These are phyloP conservation scores for Aegle marmelos DNA, from an alignment of 345 rosid genomes.

Conservation along the genomic window DNA sequence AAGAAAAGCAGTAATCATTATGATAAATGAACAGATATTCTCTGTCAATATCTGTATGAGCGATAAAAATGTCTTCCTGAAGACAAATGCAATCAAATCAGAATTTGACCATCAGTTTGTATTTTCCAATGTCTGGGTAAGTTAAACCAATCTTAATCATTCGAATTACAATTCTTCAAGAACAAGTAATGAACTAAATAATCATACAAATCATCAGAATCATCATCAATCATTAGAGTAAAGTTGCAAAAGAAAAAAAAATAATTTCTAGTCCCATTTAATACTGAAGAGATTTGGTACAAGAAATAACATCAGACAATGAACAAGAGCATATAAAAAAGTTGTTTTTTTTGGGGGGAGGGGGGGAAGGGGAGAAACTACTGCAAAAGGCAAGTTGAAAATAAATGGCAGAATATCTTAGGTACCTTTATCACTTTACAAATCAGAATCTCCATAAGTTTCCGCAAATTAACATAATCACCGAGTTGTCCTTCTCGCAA, in stretches of 20 bases:
- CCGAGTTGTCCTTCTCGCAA: constrained; percentile 95
- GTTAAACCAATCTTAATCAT: neutral
- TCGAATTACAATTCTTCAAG: neutral
- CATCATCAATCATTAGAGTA: neutral
- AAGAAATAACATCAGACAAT: neutral
- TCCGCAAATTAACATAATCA: constrained; percentile 78
- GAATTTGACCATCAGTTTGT: neutral
- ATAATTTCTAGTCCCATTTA: neutral
- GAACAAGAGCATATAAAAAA: neutral
- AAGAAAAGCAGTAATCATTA: neutral
- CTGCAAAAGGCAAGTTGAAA: neutral
- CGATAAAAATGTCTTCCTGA: neutral
- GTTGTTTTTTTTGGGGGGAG: too few species aligned
- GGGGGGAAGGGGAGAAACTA: too few species aligned
- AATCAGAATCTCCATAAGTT: constrained; percentile 82
- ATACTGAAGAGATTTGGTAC: neutral
- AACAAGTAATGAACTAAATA: neutral
- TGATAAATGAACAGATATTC: neutral
- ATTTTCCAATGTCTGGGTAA: neutral
- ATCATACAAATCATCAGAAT: neutral
- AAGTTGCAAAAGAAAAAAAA: neutral
- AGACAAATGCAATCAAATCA: neutral
- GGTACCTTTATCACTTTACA: constrained; percentile 90
- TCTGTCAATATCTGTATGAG: neutral
- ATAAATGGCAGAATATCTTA: neutral